Base-by-base conservation (phyloP, 2,329 filamentous ascomycete genomes). In the Paraphoma chrysanthemicola region DNA sequence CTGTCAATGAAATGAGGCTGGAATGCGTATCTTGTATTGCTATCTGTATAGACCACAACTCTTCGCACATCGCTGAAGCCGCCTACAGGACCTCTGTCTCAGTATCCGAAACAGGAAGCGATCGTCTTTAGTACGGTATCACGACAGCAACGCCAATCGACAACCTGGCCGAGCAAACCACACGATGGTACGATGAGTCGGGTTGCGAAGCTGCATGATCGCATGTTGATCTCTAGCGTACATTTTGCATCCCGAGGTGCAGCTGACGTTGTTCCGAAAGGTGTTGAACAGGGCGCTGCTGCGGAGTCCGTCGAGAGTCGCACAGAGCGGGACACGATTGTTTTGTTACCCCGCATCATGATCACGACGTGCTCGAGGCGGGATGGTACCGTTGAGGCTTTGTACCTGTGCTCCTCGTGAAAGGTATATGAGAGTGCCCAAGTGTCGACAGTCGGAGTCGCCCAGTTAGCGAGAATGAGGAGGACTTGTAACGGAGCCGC, bases 201-300 rank as follows among this genome's bases (percentile, higher is more conserved):
- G 48, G 23, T 29, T 48, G 50, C 42, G 30, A 31, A 30, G 45
- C 33, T 53, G 58, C 48, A 45, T 55, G 55, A 58, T 55, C 48
- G 46, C 47, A 36, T 46, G 45, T 33, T 44, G 33, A 31, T 48
- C 33, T 29, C 50, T 39, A 17, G 12, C 31, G 38, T 46, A 47
- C 29, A 38, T 29, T 47, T 51, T 54, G 38, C 14, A 44, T 54
- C 48, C 48, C 47, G 36, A 42, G 48, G 53, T 48, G 38, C 59
- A 62, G 59, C 56, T 60, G 61, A 57, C 56, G 29, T 45, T 54
- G 49, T 54, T 55, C 50, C 42, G 50, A 58, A 42, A 23, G 42
- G 12, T 46, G 51, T n/a, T 53, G 43, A 51, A 17, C 52, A 59
- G 51, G 44, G 44, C 52, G 45, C 51, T 12, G 33, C 38, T 41